Evolutionary conservation across 2,329 filamentous ascomycete genomes (phyloP), one percentile per base, ranked within the genome.

Genomic region (Pestalotiopsis sp.): DNA sequence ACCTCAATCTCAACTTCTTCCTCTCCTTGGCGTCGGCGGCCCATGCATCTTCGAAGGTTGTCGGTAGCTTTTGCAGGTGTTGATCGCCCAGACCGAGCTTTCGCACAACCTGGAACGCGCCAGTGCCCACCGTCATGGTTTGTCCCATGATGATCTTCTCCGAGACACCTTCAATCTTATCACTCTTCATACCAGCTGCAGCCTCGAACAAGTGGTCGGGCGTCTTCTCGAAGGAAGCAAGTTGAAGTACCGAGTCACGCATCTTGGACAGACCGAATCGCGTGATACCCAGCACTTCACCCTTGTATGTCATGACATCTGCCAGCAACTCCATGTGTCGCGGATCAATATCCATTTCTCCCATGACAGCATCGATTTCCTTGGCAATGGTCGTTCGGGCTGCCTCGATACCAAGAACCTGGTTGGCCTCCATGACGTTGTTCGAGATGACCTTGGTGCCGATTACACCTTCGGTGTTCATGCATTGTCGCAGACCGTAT

Each of bases 141-240:
- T 98, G 95, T 17, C 96, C 96, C 91, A 98, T 96, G 77, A 99
- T 99, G 77, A 99, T 98, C 80, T 94, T 97, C 82, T 99, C 96
- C 66, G 89, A 93, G 10, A 99, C 96, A 74, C 96, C 96, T 78
- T 97, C 93, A 69, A 99, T 97, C 70, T 88, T 86, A 81, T 99
- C 96, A 35, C 89, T 91, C 84, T 98, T 98, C 86, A 97, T 97
- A 67, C 91, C 90, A 4, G 94, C 92, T 6, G 94, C 96, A 2
- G 96, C 96, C 71, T 98, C 95, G 75, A 99, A 99, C 55, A 99
- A 82, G 81, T 99, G 96, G 77, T 99, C 96, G 0, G 96, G 94
- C 60, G 96, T 99, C 87, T 98, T 98, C 81, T 99, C 96, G 77
- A 99, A 99, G 20, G 92, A 95, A 0, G 96, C 96, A 13, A 99